Conservation (phyloP, 179 eudicot species). For the Spinacia oleracea region DNA sequence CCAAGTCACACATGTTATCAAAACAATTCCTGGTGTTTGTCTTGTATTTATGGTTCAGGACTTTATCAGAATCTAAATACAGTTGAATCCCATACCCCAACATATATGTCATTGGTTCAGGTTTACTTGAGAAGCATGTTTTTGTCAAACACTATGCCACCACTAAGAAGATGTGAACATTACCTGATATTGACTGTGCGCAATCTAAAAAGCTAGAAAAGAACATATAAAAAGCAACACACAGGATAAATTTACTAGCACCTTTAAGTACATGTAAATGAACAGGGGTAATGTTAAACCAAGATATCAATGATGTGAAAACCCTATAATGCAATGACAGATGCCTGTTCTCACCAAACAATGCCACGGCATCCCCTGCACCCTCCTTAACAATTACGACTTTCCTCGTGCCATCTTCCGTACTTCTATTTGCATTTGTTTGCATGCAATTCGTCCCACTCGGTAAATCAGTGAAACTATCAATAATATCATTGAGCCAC, state of each 20-base stretch:
- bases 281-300: not conserved
- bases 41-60: not conserved
- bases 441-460: conserved; percentile 8
- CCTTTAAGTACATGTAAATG: not conserved
- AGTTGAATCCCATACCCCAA: not conserved
- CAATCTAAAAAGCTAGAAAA: no score
- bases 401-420: conserved; percentile 38
- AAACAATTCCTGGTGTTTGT: not conserved
- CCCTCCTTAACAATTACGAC: conserved; percentile 83
- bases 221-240: not conserved
- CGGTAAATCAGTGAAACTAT: conserved; percentile 32
- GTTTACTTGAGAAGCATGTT: not conserved
- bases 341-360: conserved; percentile 57
- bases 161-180: not conserved
- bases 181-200: not conserved
- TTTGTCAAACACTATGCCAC: not conserved
- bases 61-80: not conserved
- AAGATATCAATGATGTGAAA: not conserved
- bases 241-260: not conserved
- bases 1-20: not conserved
- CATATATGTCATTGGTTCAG: not conserved
- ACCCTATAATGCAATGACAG: conserved; percentile 11
- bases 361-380: conserved; percentile 79
- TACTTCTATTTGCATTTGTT: conserved; percentile 24
- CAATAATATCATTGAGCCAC: conserved; percentile 57